Percentiles rank a stretch among this genome's conserved stretches.
phyloP scores from a whole-genome alignment of 2,329 filamentous ascomycete genomes.

The Coniochaeta hoffmannii region DNA sequence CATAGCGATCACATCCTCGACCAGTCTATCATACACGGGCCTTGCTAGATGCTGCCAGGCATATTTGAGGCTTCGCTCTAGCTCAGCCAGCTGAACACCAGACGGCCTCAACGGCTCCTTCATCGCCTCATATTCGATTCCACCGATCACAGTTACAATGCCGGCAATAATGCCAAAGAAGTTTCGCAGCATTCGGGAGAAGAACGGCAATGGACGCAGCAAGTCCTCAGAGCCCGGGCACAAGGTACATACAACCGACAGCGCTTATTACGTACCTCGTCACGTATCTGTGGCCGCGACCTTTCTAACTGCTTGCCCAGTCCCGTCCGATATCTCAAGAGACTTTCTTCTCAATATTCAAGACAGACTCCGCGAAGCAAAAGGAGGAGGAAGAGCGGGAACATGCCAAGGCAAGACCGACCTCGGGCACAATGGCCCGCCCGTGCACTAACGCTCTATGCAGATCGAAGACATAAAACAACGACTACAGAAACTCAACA shows the following conservation, averaged over 20 bases:
- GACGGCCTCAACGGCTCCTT: background rate
- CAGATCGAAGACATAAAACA: constrained; percentile 31
- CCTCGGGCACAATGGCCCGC: constrained; percentile 14
- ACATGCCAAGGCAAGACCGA: constrained; percentile 37
- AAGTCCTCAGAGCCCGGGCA: constrained; percentile 47
- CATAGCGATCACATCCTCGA: background rate
- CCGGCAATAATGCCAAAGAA: constrained; percentile 47
- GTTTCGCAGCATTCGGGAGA: constrained; percentile 66
- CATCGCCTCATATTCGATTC: background rate
- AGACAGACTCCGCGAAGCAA: constrained; percentile 45
- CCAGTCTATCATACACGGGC: background rate
- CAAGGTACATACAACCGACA: constrained; percentile 35
- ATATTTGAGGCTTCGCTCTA: background rate
- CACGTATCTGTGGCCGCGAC: background rate
- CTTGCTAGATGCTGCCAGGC: background rate
- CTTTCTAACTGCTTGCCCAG: constrained; percentile 27
- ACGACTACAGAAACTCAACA: background rate
- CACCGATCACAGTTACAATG: constrained; percentile 4
- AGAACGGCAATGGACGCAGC: constrained; percentile 45
- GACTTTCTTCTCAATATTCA: constrained; percentile 57
- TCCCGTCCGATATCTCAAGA: constrained; percentile 47
- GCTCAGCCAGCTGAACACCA: background rate
- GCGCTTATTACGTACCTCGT: background rate
- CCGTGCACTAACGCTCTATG: background rate
- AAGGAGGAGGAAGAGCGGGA: constrained; percentile 19